A percentile compares a stretch with the other conserved stretches of the same genome.
Conservation (phyloP, 805 yeast species). For the Metschnikowia picachoensis region DNA sequence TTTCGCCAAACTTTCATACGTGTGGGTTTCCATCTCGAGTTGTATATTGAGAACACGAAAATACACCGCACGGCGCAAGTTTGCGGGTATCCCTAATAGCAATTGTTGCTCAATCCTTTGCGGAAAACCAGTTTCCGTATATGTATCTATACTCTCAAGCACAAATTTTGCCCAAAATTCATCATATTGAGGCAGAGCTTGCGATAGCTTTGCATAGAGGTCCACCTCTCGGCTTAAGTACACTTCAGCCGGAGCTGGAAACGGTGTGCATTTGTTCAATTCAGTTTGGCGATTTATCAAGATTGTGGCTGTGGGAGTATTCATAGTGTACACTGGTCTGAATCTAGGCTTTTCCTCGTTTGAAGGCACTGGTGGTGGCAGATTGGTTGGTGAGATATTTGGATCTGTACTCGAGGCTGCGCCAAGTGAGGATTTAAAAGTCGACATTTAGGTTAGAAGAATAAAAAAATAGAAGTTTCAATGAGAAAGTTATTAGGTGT, state of each 20-base stretch:
- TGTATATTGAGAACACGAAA: conserved; percentile 30
- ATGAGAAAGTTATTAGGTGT: no score
- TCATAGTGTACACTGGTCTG: conserved; percentile 8
- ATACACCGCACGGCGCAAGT: conserved; percentile 30
- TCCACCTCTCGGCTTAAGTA: conserved; percentile 12
- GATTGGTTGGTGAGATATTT: not conserved
- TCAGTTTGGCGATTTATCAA: conserved; percentile 14
- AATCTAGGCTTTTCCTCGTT: conserved; percentile 3
- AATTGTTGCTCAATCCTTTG: conserved; percentile 18
- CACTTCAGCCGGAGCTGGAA: conserved; percentile 12
- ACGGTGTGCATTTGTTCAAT: conserved; percentile 6
- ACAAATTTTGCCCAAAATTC: conserved; percentile 21
- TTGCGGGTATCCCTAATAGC: conserved; percentile 28
- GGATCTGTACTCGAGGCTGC: not conserved
- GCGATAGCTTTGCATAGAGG: not conserved
- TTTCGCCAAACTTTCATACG: conserved; percentile 27
- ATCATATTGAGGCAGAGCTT: conserved; percentile 2
- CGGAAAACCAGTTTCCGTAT: not conserved
- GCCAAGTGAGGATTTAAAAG: conserved; percentile 1
- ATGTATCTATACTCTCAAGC: no score
- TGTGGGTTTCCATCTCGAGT: conserved; percentile 24
- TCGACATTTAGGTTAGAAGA: not conserved
- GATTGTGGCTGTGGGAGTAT: conserved; percentile 8
- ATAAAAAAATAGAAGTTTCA: no score
- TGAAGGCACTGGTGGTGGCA: conserved; percentile 13